These are phyloP conservation scores for Saprolegnia diclina DNA, from an alignment of 352 stramenopile species.

Conservation along the genomic window DNA sequence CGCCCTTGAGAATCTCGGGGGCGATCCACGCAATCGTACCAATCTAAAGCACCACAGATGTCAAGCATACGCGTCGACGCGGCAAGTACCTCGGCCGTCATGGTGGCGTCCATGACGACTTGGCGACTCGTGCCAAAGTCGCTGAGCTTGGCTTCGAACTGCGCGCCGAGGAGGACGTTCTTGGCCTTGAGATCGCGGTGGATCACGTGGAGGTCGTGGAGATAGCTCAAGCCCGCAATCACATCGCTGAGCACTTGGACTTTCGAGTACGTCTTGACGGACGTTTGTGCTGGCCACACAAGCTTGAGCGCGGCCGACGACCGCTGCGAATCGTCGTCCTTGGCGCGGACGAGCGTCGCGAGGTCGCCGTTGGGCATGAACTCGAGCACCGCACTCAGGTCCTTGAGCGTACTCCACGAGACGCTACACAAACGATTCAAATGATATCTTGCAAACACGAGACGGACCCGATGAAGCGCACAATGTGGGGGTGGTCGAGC, in stretches of 20 bases:
- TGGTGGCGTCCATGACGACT: conserved; percentile 30
- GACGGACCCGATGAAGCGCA: conserved; percentile 40
- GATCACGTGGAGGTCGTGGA: conserved; percentile 29
- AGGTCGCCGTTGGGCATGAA: conserved; percentile 45
- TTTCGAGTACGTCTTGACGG: conserved; percentile 13
- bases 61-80: too few species aligned
- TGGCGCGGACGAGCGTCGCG: conserved; percentile 13
- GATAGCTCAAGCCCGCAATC: conserved; percentile 11
- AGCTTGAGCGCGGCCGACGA: background rate
- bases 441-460: too few species aligned
- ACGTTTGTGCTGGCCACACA: conserved; percentile 11
- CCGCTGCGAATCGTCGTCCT: background rate
- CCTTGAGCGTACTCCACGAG: conserved; percentile 46
- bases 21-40: conserved; percentile 28
- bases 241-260: conserved; percentile 24
- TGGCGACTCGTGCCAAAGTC: conserved; percentile 71
- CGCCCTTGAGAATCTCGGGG: conserved; percentile 23
- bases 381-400: conserved; percentile 49
- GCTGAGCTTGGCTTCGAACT: conserved; percentile 60
- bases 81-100: conserved; percentile 24
- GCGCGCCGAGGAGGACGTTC: conserved; percentile 66
- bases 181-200: conserved; percentile 66
- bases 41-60: conserved; percentile 9
- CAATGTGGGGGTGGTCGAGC: conserved; percentile 49
- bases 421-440: too few species aligned